Evolutionary conservation across 2,329 filamentous ascomycete genomes (phyloP).

Genomic region (Anisogramma anomala): DNA sequence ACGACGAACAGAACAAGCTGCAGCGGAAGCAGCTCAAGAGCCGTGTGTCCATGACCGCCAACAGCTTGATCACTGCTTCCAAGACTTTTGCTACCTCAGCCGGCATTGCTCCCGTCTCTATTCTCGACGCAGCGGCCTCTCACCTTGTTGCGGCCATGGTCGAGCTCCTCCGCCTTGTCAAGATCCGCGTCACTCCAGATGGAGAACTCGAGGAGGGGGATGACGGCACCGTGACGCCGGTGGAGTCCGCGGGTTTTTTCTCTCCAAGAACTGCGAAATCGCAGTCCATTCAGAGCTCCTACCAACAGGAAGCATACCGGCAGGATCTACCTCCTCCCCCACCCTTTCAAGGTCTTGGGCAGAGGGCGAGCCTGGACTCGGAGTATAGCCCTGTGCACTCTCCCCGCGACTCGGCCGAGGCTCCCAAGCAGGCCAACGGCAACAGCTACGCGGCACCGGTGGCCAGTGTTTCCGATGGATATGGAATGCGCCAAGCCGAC

Average conservation of each 20-base stretch:
- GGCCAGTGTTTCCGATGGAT: slow-evolving; percentile 25
- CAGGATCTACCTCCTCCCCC: slow-evolving; percentile 36
- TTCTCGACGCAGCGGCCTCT: slow-evolving; percentile 85
- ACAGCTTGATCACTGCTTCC: slow-evolving; percentile 87
- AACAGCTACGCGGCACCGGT: slow-evolving; percentile 26
- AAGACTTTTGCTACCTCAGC: slow-evolving; percentile 79
- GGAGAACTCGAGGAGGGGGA: slow-evolving; percentile 71
- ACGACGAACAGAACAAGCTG: slow-evolving; percentile 41
- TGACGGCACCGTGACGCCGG: slow-evolving; percentile 52
- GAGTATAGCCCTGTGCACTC: slow-evolving; percentile 64
- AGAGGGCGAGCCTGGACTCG: slow-evolving; percentile 52
- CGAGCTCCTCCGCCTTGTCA: slow-evolving; percentile 71
- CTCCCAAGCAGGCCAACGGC: slow-evolving; percentile 25
- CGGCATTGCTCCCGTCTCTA: slow-evolving; percentile 82
- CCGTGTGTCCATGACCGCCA: slow-evolving; percentile 82
- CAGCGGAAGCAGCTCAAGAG: slow-evolving; percentile 61
- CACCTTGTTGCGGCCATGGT: slow-evolving; percentile 79
- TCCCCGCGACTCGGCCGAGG: slow-evolving; percentile 46
- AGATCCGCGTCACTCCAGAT: slow-evolving; percentile 65
- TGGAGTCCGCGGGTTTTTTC: slow-evolving; percentile 59
- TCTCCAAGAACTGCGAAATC: slow-evolving; percentile 34
- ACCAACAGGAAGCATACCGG: slow-evolving; percentile 25
- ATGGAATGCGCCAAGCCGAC: slow-evolving; percentile 24
- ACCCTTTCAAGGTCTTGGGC: slow-evolving; percentile 47
- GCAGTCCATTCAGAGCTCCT: slow-evolving; percentile 14